Evolutionary conservation across 371 early-diverging fungal species (phyloP).

Genomic region (Antonospora locustae): DNA sequence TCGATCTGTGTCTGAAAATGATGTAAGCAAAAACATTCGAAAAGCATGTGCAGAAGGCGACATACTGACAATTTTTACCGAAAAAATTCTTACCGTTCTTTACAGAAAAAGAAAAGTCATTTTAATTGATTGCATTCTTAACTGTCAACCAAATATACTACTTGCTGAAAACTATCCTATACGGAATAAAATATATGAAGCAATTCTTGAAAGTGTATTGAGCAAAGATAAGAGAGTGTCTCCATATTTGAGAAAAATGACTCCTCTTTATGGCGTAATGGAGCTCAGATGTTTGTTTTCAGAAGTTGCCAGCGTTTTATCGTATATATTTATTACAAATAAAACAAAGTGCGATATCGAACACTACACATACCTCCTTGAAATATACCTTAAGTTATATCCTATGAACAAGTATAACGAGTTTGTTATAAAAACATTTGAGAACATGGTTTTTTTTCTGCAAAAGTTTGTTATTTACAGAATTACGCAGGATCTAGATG

Average conservation of each 20-base stretch:
- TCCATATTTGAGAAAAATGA: neutral
- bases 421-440: neutral
- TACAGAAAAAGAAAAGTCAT: conserved; percentile 3
- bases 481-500: neutral
- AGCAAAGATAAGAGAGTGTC: neutral
- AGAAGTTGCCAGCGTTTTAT: neutral
- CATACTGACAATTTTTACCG: neutral
- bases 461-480: conserved; percentile 8
- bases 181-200: conserved; percentile 1
- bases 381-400: neutral
- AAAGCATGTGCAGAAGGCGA: neutral
- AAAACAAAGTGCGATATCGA: neutral
- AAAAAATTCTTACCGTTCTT: neutral
- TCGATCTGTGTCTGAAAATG: too few species aligned
- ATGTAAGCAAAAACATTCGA: neutral
- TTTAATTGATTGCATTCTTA: conserved; percentile 10
- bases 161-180: conserved; percentile 1
- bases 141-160: neutral
- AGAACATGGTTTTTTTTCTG: conserved; percentile 4
- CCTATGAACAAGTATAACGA: neutral
- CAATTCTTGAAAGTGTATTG: conserved; percentile 1
- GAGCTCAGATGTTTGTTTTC: conserved; percentile 5
- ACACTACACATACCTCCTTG: neutral
- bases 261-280: neutral
- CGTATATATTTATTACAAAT: conserved; percentile 1